Conservation (phyloP, 2,329 filamentous ascomycete species). For the Dryadomyces sulphureus region DNA sequence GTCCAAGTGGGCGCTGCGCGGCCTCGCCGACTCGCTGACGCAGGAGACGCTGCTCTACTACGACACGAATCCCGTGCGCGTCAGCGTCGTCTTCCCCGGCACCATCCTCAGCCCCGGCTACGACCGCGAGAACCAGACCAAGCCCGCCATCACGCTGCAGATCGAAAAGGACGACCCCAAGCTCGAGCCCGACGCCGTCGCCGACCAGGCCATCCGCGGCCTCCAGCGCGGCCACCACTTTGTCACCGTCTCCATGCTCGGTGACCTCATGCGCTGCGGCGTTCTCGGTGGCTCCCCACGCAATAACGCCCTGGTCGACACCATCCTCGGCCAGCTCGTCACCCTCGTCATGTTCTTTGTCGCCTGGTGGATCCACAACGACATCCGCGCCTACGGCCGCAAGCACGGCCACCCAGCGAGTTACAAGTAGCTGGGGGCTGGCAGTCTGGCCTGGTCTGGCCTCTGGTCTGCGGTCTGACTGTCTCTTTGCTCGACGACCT, state of each 20-base stretch:
- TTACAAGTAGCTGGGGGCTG: constrained; percentile 15
- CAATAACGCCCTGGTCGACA: constrained; percentile 47
- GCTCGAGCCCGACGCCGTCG: constrained; percentile 67
- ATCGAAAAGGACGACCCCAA: constrained; percentile 73
- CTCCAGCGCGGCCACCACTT: constrained; percentile 71
- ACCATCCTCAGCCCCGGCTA: constrained; percentile 67
- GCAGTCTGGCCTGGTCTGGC: not conserved
- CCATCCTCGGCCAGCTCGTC: constrained; percentile 36
- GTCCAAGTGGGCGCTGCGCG: constrained; percentile 71
- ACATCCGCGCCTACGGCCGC: constrained; percentile 41
- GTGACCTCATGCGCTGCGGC: constrained; percentile 53
- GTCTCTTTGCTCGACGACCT: too few relatives aligned
- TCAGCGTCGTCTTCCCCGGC: constrained; percentile 74
- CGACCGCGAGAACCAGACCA: constrained; percentile 59
- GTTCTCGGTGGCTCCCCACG: constrained; percentile 38
- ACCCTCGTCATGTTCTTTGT: constrained; percentile 44
- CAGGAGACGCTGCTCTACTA: constrained; percentile 84
- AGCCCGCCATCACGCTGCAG: constrained; percentile 64
- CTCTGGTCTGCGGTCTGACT: not conserved
- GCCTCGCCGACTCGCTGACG: constrained; percentile 66
- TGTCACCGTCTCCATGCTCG: constrained; percentile 61
- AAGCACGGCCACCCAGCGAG: constrained; percentile 43
- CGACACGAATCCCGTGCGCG: constrained; percentile 43
- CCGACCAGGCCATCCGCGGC: constrained; percentile 50
- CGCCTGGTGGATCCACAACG: constrained; percentile 37